Evolutionary conservation across 1,284 basidiomycete species (phyloP).

Genomic region (Cerioporus squamosus): DNA sequence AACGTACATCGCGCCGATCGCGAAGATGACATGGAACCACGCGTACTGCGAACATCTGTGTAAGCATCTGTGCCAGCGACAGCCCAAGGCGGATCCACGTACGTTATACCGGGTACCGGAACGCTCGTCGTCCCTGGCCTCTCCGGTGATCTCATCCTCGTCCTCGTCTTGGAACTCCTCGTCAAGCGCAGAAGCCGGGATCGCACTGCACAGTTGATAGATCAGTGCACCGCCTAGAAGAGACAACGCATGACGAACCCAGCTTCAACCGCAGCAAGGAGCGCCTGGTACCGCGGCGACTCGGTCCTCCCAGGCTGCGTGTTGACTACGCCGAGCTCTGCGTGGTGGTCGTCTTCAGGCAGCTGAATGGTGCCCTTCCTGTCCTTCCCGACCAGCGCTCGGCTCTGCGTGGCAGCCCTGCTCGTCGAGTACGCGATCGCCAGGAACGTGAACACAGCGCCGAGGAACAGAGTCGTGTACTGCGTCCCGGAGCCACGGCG

Average conservation of each 20-base stretch:
- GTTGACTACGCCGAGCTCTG: slow-evolving; percentile 77
- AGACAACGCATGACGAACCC: slow-evolving; percentile 56
- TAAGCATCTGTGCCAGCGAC: not conserved
- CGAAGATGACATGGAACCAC: slow-evolving; percentile 99
- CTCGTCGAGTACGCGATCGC: slow-evolving; percentile 98
- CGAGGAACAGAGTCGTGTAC: slow-evolving; percentile 88
- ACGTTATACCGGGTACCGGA: slow-evolving; percentile 98
- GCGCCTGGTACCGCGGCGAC: slow-evolving; percentile 90
- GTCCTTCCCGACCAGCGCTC: slow-evolving; percentile 84
- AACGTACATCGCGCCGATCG: slow-evolving; percentile 96
- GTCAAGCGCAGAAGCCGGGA: slow-evolving; percentile 91
- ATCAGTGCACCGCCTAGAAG: not conserved
- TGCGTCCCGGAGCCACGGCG: slow-evolving; percentile 68
- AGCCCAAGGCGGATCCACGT: slow-evolving; percentile 30
- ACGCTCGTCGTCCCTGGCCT: slow-evolving; percentile 90
- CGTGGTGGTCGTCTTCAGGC: slow-evolving; percentile 58
- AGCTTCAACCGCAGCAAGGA: slow-evolving; percentile 95
- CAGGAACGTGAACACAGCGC: slow-evolving; percentile 95
- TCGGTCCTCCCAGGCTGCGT: slow-evolving; percentile 89
- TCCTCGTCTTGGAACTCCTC: slow-evolving; percentile 86
- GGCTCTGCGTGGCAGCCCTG: slow-evolving; percentile 93
- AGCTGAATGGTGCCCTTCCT: slow-evolving; percentile 69
- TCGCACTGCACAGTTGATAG: slow-evolving; percentile 56
- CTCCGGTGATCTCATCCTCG: slow-evolving; percentile 66
- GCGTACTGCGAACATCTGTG: slow-evolving; percentile 67